phyloP scores from a whole-genome alignment of 306 rosid genomes.

The Acacia confusa region DNA sequence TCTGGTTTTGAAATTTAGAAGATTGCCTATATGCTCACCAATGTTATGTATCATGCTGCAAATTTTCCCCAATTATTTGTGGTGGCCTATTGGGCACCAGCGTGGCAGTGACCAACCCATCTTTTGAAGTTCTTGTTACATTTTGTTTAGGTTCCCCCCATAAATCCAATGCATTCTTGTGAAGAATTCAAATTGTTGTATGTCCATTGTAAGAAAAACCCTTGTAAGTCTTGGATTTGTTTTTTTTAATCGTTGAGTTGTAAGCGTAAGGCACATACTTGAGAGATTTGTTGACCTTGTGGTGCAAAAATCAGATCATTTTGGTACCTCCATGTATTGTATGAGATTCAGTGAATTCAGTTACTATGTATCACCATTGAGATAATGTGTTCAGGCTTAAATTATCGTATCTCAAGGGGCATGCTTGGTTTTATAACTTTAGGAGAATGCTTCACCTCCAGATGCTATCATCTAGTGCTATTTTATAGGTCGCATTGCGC shows the following conservation, averaged over 20 bases:
- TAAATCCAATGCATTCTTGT: conserved; percentile 4
- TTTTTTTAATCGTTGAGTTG: not conserved
- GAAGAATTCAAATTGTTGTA: not conserved
- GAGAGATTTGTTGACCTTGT: conserved; percentile 15
- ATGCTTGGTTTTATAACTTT: conserved; percentile 1
- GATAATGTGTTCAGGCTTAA: not conserved
- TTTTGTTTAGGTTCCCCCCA: not conserved
- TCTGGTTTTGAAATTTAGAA: conserved; percentile 7
- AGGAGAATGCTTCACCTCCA: not conserved
- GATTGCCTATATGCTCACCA: not conserved
- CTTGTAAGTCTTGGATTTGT: not conserved
- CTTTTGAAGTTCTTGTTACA: not conserved
- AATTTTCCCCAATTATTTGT: not conserved
- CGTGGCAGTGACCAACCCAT: not conserved
- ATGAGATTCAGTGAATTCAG: not conserved
- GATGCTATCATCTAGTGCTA: not conserved
- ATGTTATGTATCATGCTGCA: not conserved
- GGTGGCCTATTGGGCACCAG: not conserved
- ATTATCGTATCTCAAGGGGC: not conserved
- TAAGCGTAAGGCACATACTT: conserved; percentile 4
- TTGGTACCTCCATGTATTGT: not conserved
- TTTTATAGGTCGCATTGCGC: not conserved
- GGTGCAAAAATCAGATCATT: conserved; percentile 10
- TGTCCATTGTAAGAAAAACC: not conserved
- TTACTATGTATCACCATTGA: not conserved